phyloP scores from a whole-genome alignment of 306 rosid genomes.

The Prinsepia uniflora region DNA sequence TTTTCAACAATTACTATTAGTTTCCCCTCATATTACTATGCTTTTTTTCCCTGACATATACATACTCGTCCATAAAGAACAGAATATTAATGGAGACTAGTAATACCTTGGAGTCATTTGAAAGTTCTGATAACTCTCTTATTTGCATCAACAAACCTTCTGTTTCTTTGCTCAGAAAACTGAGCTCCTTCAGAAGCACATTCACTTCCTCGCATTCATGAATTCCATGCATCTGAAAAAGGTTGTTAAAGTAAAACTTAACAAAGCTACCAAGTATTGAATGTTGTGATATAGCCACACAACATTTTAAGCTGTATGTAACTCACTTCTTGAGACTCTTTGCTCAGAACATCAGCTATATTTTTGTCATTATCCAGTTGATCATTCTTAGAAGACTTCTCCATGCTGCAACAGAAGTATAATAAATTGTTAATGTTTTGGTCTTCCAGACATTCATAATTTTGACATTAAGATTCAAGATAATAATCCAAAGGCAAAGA shows the following conservation, averaged over 20 bases:
- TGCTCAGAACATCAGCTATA: conserved; percentile 24
- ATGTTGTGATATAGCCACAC: neutral
- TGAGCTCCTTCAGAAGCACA: conserved; percentile 26
- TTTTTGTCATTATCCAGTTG: conserved; percentile 21
- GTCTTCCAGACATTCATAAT: neutral
- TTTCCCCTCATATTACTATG: neutral
- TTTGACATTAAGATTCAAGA: neutral
- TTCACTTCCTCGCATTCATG: conserved; percentile 21
- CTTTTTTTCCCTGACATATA: neutral
- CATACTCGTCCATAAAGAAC: neutral
- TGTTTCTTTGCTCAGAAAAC: conserved; percentile 24
- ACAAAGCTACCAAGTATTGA: neutral
- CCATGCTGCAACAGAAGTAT: conserved; percentile 33
- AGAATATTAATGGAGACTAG: neutral
- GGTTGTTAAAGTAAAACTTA: neutral
- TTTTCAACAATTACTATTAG: conserved; percentile 2
- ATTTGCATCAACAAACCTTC: conserved; percentile 28
- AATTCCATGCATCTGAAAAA: conserved; percentile 18
- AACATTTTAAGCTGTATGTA: conserved; percentile 9
- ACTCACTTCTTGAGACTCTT: conserved; percentile 47
- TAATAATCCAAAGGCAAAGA: conserved; percentile 1
- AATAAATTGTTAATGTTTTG: neutral
- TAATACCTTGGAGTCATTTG: conserved; percentile 40
- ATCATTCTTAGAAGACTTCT: conserved; percentile 32
- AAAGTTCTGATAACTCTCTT: conserved; percentile 35